Evolutionary conservation across 2,329 filamentous ascomycete genomes (phyloP), one percentile per base, ranked within the genome.

Genomic region (Myriosclerotinia duriaeana): DNA sequence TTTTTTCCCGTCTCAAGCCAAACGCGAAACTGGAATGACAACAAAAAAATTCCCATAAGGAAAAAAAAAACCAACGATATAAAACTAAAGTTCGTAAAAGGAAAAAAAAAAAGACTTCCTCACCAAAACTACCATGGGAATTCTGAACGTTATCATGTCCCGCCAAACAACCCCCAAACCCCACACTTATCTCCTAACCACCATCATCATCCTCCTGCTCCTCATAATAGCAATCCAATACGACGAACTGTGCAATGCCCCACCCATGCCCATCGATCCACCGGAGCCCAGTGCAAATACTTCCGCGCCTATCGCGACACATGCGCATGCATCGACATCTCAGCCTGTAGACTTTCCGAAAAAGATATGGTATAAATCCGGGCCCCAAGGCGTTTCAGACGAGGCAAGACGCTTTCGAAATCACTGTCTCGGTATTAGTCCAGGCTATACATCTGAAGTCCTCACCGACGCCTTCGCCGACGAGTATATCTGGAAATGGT

Each of bases 311-410:
- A 22, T 58, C 5, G 38, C 54, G 22, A 58, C 54, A 20, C 15
- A 44, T 44, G 7, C 22, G 30, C 30, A 34, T 3, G 5, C 2
- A n/a, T 20, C 55, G 7, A 30, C 8, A 44, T 5, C 55, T n/a
- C n/a, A n/a, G n/a, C n/a, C n/a, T n/a, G 8, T 38, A 34, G 5
- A 3, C 2, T 58, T 58, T 56, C 73, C 77, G 8, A 71, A 75
- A 65, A 77, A 72, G 26, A 68, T 79, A 36, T 79, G 78, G 78
- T 79, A 79, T 67, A 80, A 80, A 65, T 68, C 78, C 5, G 78
- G 77, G 0, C 76, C 77, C 0, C 76, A 73, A 26, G 78, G 78
- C 12, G 67, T 78, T 5, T 76, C 59, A 56, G 66, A 74, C 22
- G 69, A 77, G 8, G 71, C 72, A 9, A 70, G 70, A 48, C 60